A percentile compares a stretch with the other conserved stretches of the same genome.
phyloP scores from a whole-genome alignment of 2,329 filamentous ascomycete species.

The Pseudocercospora fuligena region DNA sequence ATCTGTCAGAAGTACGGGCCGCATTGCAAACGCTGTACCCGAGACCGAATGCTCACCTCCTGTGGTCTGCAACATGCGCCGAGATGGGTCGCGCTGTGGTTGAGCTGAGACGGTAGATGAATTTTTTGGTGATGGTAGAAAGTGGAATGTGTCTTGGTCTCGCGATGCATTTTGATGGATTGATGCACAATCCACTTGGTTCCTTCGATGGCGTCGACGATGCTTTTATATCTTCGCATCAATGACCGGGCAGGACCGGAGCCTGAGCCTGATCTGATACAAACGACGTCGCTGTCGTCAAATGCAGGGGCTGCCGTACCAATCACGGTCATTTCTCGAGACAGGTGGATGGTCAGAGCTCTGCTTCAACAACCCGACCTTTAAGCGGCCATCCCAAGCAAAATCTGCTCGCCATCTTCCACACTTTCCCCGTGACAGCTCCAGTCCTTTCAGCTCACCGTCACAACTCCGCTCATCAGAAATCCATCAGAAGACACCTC shows the following conservation, averaged over 20 bases:
- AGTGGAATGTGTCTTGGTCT: not conserved
- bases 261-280: conserved; percentile 19
- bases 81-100: not conserved
- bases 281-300: conserved; percentile 26
- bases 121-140: not conserved
- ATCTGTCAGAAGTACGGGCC: conserved; percentile 21
- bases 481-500: conserved; percentile 27
- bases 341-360: conserved; percentile 31
- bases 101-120: not conserved
- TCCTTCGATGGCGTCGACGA: conserved; percentile 10
- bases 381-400: conserved; percentile 34
- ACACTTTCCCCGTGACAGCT: conserved; percentile 37
- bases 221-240: conserved; percentile 27
- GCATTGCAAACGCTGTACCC: conserved; percentile 27
- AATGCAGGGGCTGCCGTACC: conserved; percentile 26
- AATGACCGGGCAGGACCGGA: conserved; percentile 25
- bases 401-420: conserved; percentile 34
- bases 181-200: not conserved
- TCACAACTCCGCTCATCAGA: conserved; percentile 35
- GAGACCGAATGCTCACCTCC: conserved; percentile 19
- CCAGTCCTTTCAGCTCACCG: conserved; percentile 32
- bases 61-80: not conserved
- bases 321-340: conserved; percentile 26
- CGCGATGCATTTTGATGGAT: conserved; percentile 9
- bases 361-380: conserved; percentile 28